Percentiles rank a stretch among this genome's conserved stretches.
Evolutionary conservation across 768 basidiomycete genomes (phyloP).

Genomic region (Suillus plorans): DNA sequence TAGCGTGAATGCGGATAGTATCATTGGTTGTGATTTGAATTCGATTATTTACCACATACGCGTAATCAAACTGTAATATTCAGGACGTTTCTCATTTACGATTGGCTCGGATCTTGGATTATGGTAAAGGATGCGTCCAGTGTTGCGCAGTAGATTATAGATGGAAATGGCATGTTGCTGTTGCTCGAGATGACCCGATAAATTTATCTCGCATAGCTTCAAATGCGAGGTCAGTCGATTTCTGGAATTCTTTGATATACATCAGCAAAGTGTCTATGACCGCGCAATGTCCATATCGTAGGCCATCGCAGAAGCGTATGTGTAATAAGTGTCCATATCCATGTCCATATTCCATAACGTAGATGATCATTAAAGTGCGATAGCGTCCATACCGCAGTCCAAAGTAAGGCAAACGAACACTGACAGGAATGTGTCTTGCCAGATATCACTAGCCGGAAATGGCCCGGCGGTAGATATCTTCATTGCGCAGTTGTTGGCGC

Average conservation of each 20-base stretch:
- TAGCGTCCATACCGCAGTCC: neutral
- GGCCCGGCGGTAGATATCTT: neutral
- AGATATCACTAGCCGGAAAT: neutral
- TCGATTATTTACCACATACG: neutral
- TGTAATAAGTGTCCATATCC: neutral
- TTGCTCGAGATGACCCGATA: neutral
- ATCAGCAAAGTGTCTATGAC: neutral
- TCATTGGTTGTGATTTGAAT: neutral
- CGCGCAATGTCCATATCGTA: neutral
- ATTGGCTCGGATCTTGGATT: too few relatives aligned
- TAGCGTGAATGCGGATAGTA: neutral
- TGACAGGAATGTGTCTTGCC: neutral
- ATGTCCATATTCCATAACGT: neutral
- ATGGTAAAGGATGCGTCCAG: too few relatives aligned
- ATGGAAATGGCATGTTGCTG: neutral
- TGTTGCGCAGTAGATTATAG: neutral
- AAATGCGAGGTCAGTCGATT: neutral
- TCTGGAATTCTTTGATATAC: neutral
- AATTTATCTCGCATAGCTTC: neutral
- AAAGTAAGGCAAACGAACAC: neutral
- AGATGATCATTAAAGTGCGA: neutral
- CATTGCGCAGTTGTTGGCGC: neutral
- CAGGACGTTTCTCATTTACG: too few relatives aligned
- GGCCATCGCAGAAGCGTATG: neutral
- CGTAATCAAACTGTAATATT: neutral